phyloP scores from a whole-genome alignment of 179 eudicot genomes.

The Vitellaria paradoxa region DNA sequence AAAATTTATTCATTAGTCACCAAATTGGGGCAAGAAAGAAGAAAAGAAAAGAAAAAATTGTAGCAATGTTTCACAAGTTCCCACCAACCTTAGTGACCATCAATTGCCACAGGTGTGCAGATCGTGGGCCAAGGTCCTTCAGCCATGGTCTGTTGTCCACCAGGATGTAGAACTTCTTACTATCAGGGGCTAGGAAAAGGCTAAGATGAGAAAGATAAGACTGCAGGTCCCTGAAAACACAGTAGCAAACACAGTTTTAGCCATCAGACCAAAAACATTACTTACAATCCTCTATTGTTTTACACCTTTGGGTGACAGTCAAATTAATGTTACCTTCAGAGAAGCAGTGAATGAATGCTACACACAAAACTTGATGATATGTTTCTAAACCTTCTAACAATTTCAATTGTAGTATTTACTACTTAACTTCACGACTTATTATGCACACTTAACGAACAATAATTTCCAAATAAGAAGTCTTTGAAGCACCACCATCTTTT shows the following conservation, averaged over 20 bases:
- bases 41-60: background rate
- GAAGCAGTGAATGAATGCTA: background rate
- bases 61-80: background rate
- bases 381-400: slow-evolving; percentile 1
- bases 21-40: no score
- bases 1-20: background rate
- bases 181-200: slow-evolving; percentile 71
- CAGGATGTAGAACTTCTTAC: slow-evolving; percentile 74
- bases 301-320: background rate
- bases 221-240: slow-evolving; percentile 78
- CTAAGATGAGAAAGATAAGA: slow-evolving; percentile 89
- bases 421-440: background rate
- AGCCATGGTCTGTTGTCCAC: slow-evolving; percentile 98
- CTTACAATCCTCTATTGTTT: background rate
- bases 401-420: background rate
- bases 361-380: background rate
- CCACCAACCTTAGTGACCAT: slow-evolving; percentile 90
- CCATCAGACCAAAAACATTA: background rate
- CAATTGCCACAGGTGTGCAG: slow-evolving; percentile 95
- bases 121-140: slow-evolving; percentile 67
- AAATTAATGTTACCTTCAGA: slow-evolving; percentile 3
- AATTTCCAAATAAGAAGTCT: background rate
- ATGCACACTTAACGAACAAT: background rate
- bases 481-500: no score
- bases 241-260: background rate